A percentile compares a stretch with the other conserved stretches of the same genome.
Conservation (phyloP, 2,329 filamentous ascomycete species). For the Thermoascus crustaceus region DNA sequence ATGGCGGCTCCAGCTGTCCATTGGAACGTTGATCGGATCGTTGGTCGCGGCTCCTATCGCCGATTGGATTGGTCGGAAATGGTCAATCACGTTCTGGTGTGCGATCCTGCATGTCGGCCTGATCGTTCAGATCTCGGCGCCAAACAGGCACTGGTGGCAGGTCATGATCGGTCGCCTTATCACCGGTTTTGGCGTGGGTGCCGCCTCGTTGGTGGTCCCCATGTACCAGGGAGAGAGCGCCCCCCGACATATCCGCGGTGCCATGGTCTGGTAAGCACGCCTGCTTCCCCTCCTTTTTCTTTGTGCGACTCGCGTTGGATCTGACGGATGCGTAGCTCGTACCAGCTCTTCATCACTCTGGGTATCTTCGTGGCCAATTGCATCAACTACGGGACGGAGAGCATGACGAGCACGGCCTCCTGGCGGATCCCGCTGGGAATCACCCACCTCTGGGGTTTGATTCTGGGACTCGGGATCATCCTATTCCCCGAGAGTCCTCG, state of each 20-base stretch:
- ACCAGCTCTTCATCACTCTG: constrained; percentile 41
- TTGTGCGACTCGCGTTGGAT: background rate
- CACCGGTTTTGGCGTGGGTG: constrained; percentile 37
- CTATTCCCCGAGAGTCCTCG: constrained; percentile 51
- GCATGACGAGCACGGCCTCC: constrained; percentile 28
- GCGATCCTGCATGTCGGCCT: constrained; percentile 32
- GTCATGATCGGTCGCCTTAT: constrained; percentile 36
- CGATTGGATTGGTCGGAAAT: constrained; percentile 35
- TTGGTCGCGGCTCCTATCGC: constrained; percentile 33
- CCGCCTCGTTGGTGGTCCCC: constrained; percentile 34
- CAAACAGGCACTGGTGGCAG: constrained; percentile 31
- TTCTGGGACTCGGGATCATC: constrained; percentile 47
- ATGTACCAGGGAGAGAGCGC: constrained; percentile 40
- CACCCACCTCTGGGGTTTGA: constrained; percentile 48
- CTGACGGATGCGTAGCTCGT: constrained; percentile 23
- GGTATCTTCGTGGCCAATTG: constrained; percentile 41
- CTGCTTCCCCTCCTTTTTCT: background rate
- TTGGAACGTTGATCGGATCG: constrained; percentile 38
- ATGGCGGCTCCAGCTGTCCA: constrained; percentile 35
- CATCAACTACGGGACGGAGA: constrained; percentile 39
- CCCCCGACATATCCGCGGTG: constrained; percentile 38
- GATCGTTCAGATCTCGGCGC: constrained; percentile 36
- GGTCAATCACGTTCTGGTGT: constrained; percentile 34
- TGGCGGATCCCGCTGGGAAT: constrained; percentile 48
- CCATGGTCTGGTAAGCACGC: constrained; percentile 29